Conservation (phyloP, 2,329 filamentous ascomycete genomes). For the Thielaviopsis populi region DNA sequence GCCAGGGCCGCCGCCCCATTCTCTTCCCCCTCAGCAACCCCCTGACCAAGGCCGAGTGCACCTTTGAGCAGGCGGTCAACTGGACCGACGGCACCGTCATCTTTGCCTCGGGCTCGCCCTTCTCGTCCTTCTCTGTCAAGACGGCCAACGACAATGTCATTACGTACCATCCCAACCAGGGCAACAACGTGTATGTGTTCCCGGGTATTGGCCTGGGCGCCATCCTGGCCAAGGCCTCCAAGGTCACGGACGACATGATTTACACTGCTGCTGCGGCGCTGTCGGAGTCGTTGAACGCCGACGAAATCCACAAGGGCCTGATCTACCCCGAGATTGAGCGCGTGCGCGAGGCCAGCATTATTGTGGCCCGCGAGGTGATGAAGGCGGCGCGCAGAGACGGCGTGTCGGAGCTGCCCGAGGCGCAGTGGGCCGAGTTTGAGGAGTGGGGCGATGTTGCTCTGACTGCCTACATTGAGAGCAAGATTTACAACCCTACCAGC, state of each 20-base stretch:
- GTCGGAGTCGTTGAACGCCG: slow-evolving; percentile 58
- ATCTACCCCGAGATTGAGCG: slow-evolving; percentile 86
- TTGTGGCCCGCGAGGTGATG: slow-evolving; percentile 84
- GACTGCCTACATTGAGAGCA: slow-evolving; percentile 43
- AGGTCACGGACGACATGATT: slow-evolving; percentile 89
- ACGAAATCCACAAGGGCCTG: slow-evolving; percentile 69
- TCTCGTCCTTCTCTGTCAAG: slow-evolving; percentile 57
- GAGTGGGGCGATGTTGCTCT: slow-evolving; percentile 53
- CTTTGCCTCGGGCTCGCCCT: slow-evolving; percentile 91
- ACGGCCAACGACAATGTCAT: slow-evolving; percentile 40
- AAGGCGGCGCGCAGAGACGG: slow-evolving; percentile 74
- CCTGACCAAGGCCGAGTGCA: slow-evolving; percentile 86
- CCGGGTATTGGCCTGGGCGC: slow-evolving; percentile 87
- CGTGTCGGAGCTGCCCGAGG: slow-evolving; percentile 53
- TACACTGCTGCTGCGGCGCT: slow-evolving; percentile 82
- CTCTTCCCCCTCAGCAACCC: slow-evolving; percentile 97
- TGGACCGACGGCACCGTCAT: slow-evolving; percentile 84
- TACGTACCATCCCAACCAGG: slow-evolving; percentile 66
- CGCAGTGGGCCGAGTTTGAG: slow-evolving; percentile 57
- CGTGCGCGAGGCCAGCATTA: slow-evolving; percentile 75
- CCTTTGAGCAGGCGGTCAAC: slow-evolving; percentile 80
- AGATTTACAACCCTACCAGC: slow-evolving; percentile 43
- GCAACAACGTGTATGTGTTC: slow-evolving; percentile 88
- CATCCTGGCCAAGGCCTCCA: slow-evolving; percentile 75
- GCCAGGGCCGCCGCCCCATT: slow-evolving; percentile 63